Base-by-base conservation (phyloP, 2,329 filamentous ascomycete species). In the Akanthomyces dipterigenus region DNA sequence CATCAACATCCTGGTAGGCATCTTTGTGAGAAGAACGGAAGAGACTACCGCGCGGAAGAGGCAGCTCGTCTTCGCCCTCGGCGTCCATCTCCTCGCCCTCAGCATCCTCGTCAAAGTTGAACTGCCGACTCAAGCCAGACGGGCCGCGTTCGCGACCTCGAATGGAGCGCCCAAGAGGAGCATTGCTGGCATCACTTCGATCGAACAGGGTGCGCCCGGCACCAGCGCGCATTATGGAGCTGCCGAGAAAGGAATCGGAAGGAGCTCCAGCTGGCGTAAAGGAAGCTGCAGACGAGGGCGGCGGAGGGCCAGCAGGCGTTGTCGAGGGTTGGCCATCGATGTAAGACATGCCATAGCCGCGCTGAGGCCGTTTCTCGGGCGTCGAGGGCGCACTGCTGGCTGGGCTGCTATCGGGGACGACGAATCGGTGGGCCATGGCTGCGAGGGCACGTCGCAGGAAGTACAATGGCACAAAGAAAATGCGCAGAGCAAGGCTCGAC, bases 221-320 rank as follows among this genome's bases (percentile, higher is more conserved):
- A 16, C 45, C 65, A 64, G 62, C 77, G 53, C 76, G 76, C 72
- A 81, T 74, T 58, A 83, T 77, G 42, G 82, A 84, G 71, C 81
- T 83, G 61, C 81, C 79, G 42, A 85, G 71, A 66, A 77, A 84
- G 14, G 80, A 80, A 34, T 77, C 80, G 24, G 82, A 81, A 0
- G 82, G 82, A 18, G 82, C 81, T 61, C 83, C 83, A 18, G 77
- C 76, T 1, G 82, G 82, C 1, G 82, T 84, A 71, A 84, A 84
- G 48, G 81, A 83, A 5, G 78, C 77, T 9, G 77, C 76, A 8
- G 81, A 80, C 31, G 82, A 81, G 1, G 78, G 78, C 12, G 81
- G 80, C 11, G 81, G 80, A 31, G 78, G 77, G 0, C 77, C 82
- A 20, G 77, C 78, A 5, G 82, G 82, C 2, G 82, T 84, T 2